phyloP scores from a whole-genome alignment of 2,329 filamentous ascomycete genomes.

The Cladosporium sp. region DNA sequence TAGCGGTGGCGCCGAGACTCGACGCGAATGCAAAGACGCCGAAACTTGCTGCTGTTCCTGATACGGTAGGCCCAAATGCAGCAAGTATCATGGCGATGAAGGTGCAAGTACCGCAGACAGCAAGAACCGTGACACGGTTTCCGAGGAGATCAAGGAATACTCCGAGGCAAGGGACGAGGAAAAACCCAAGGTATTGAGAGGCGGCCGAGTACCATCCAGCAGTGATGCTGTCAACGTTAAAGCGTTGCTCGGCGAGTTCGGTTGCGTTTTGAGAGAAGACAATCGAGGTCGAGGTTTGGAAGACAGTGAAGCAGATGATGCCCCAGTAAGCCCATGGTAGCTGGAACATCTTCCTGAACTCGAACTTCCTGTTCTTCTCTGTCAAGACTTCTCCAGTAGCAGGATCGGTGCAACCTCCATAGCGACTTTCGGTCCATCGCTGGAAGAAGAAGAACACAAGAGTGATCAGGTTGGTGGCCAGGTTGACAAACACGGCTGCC shows the following conservation, averaged over 20 bases:
- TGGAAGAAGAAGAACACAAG: constrained; percentile 58
- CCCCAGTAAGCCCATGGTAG: constrained; percentile 63
- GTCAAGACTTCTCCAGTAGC: constrained; percentile 61
- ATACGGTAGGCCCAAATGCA: constrained; percentile 51
- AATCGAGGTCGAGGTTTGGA: constrained; percentile 57
- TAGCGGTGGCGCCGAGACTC: constrained; percentile 57
- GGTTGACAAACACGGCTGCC: constrained; percentile 63
- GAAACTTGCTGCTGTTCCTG: constrained; percentile 60
- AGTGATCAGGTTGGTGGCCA: constrained; percentile 61
- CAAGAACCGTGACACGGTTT: constrained; percentile 50
- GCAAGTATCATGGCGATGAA: constrained; percentile 56
- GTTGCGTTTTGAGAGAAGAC: constrained; percentile 61
- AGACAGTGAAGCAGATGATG: constrained; percentile 56
- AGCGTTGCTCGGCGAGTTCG: constrained; percentile 61
- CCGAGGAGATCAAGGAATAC: constrained; percentile 59
- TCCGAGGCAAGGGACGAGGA: constrained; percentile 58
- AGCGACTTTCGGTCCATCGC: constrained; percentile 51
- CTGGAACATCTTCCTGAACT: constrained; percentile 56
- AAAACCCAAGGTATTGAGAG: constrained; percentile 59
- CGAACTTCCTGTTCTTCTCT: constrained; percentile 60
- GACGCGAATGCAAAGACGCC: constrained; percentile 60
- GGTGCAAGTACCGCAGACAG: constrained; percentile 52
- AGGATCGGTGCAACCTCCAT: constrained; percentile 50
- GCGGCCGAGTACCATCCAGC: constrained; percentile 63
- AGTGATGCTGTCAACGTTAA: constrained; percentile 54